A percentile compares a stretch with the other conserved stretches of the same genome.
phyloP scores from a whole-genome alignment of 495 filamentous ascomycete genomes.

The Podospora pseudopauciseta region DNA sequence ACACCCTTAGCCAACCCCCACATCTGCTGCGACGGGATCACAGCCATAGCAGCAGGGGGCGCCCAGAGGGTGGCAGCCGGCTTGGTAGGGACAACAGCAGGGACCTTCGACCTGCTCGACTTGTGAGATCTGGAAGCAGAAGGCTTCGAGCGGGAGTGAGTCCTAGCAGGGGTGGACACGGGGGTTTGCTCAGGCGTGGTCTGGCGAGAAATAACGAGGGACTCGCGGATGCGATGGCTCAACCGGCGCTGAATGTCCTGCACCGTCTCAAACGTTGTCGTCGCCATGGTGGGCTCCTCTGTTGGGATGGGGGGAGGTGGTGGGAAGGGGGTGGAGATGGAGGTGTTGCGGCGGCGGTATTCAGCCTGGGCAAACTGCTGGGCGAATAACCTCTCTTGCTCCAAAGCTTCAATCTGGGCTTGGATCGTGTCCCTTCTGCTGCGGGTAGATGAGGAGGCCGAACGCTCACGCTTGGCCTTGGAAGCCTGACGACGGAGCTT shows the following conservation, averaged over 20 bases:
- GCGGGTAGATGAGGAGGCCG: constrained; percentile 10
- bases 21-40: neutral
- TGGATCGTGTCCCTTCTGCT: constrained; percentile 22
- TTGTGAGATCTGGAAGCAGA: neutral
- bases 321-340: constrained; percentile 3
- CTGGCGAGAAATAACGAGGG: constrained; percentile 12
- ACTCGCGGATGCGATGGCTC: constrained; percentile 21
- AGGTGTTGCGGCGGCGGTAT: constrained; percentile 20
- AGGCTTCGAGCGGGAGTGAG: neutral
- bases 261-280: constrained; percentile 5
- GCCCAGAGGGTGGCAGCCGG: constrained; percentile 12
- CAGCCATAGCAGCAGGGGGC: neutral
- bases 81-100: neutral
- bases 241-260: constrained; percentile 24
- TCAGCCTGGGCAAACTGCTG: constrained; percentile 24
- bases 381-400: constrained; percentile 34
- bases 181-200: neutral
- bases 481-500: constrained; percentile 23
- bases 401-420: constrained; percentile 35
- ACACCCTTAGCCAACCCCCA: constrained; percentile 16
- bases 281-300: constrained; percentile 6
- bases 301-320: constrained; percentile 3
- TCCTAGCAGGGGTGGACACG: neutral
- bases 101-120: neutral
- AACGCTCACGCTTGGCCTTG: constrained; percentile 18